Conservation (phyloP, 116 monocot species). For the Phalaenopsis hybrid region DNA sequence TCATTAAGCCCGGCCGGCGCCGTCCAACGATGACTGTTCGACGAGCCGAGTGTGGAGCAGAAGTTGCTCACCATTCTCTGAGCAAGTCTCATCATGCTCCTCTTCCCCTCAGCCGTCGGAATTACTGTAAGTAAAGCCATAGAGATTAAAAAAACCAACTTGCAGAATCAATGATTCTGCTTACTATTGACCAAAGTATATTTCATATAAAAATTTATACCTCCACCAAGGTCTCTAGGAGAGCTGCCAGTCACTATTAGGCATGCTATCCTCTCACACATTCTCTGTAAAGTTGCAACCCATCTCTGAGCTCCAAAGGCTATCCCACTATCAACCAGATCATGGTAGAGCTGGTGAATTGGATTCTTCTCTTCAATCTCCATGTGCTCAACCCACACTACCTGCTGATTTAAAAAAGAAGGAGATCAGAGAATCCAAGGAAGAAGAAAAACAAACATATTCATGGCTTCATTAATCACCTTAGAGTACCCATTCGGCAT, state of each 20-base stretch:
- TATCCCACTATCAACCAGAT: constrained; percentile 55
- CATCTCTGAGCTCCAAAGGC: constrained; percentile 87
- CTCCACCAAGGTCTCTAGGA: constrained; percentile 50
- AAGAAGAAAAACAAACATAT: neutral
- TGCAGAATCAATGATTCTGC: neutral
- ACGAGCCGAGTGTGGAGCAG: constrained; percentile 52
- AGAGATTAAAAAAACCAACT: neutral
- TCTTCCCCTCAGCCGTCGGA: constrained; percentile 57
- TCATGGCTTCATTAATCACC: constrained; percentile 18
- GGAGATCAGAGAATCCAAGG: neutral
- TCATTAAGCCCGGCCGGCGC: constrained; percentile 58
- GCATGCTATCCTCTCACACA: constrained; percentile 67
- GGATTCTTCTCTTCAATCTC: constrained; percentile 67
- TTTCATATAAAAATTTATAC: neutral
- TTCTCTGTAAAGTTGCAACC: constrained; percentile 70
- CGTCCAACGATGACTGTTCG: constrained; percentile 61
- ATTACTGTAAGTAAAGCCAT: constrained; percentile 28
- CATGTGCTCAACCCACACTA: constrained; percentile 88
- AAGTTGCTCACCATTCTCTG: constrained; percentile 87
- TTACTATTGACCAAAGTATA: neutral
- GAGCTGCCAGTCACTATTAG: constrained; percentile 33
- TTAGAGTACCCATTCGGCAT: constrained; percentile 75
- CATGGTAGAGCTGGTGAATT: constrained; percentile 46
- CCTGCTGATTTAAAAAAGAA: constrained; percentile 20
- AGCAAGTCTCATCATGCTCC: constrained; percentile 93